Conservation (phyloP, 495 filamentous ascomycete species). For the Neurospora sp. region DNA sequence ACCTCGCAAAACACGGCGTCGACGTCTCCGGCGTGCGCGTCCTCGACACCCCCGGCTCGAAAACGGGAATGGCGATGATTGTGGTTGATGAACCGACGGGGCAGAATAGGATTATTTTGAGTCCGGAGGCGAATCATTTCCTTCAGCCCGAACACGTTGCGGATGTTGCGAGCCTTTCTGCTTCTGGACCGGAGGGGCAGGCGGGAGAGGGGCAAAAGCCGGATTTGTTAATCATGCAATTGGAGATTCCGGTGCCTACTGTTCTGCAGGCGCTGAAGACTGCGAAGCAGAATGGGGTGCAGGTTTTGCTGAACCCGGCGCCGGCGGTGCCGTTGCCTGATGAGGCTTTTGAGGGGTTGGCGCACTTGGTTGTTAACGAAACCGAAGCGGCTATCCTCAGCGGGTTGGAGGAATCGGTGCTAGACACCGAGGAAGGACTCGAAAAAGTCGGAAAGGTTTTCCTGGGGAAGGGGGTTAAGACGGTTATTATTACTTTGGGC, state of each 20-base stretch:
- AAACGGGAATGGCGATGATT: constrained; percentile 75
- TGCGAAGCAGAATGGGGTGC: constrained; percentile 39
- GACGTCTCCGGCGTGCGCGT: constrained; percentile 43
- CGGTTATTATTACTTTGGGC: constrained; percentile 76
- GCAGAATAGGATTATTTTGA: constrained; percentile 80
- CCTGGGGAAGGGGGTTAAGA: constrained; percentile 55
- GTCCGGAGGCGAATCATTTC: constrained; percentile 65
- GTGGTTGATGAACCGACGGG: constrained; percentile 69
- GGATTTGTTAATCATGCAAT: constrained; percentile 72
- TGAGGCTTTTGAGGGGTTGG: constrained; percentile 56
- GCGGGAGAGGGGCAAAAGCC: constrained; percentile 31
- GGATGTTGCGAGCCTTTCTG: background rate
- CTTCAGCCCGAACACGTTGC: constrained; percentile 12
- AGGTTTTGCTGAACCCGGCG: constrained; percentile 75
- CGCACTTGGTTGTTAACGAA: constrained; percentile 82
- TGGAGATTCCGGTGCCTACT: constrained; percentile 71
- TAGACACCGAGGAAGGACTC: constrained; percentile 37
- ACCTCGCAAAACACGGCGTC: constrained; percentile 51
- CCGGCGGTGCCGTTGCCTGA: constrained; percentile 62
- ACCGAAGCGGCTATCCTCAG: constrained; percentile 72
- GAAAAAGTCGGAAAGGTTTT: constrained; percentile 46
- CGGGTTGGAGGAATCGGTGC: constrained; percentile 34
- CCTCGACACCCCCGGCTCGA: no score
- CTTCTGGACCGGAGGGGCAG: constrained; percentile 15
- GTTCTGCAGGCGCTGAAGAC: constrained; percentile 53